Evolutionary conservation across 2,329 filamentous ascomycete species (phyloP).

Genomic region (Taxawa tesnikishii): DNA sequence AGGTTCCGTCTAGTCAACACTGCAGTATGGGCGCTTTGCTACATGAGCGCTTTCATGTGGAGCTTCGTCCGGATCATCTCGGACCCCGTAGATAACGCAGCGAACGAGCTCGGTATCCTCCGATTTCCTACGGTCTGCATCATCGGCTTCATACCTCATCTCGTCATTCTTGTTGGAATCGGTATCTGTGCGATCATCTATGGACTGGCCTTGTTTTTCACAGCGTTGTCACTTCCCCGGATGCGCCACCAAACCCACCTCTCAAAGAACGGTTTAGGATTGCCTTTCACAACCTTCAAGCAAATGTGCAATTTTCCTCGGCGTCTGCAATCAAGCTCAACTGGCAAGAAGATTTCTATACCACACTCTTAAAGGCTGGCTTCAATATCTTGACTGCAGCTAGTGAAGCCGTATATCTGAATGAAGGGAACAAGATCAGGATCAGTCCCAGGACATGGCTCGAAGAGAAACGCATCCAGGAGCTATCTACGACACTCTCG

Average conservation of each 20-base stretch:
- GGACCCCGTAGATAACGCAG: constrained; percentile 38
- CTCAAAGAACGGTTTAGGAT: constrained; percentile 49
- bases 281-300: constrained; percentile 84
- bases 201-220: constrained; percentile 59
- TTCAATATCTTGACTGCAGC: constrained; percentile 86
- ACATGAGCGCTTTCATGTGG: constrained; percentile 75
- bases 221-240: constrained; percentile 54
- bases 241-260: constrained; percentile 30
- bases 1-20: constrained; percentile 76
- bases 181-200: constrained; percentile 67
- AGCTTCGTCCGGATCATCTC: constrained; percentile 43
- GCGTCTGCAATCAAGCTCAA: constrained; percentile 57
- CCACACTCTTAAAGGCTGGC: constrained; percentile 71
- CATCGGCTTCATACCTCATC: constrained; percentile 85
- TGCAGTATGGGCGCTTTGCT: constrained; percentile 78
- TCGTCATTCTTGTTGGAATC: constrained; percentile 77
- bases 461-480: constrained; percentile 71
- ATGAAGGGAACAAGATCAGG: constrained; percentile 69
- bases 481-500: constrained; percentile 41
- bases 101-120: constrained; percentile 58
- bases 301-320: constrained; percentile 69
- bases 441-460: constrained; percentile 76
- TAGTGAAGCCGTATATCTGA: constrained; percentile 89
- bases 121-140: constrained; percentile 91
- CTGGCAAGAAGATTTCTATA: constrained; percentile 92